phyloP scores from a whole-genome alignment of 2,329 filamentous ascomycete genomes.

The Annulohypoxylon truncatum region DNA sequence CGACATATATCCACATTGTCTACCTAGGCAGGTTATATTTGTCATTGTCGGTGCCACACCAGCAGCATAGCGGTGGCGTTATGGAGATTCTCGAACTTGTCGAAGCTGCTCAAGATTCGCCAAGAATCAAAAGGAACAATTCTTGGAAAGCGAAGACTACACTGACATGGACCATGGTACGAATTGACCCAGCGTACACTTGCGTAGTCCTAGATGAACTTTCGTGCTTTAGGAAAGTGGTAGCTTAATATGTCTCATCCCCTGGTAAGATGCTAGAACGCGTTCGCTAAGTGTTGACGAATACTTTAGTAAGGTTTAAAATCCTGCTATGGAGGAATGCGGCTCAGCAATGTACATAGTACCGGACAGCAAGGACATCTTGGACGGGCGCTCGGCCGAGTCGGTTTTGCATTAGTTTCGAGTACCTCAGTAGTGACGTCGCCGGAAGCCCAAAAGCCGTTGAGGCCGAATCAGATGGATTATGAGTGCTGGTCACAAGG shows the following conservation, averaged over 20 bases:
- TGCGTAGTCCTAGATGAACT: not conserved
- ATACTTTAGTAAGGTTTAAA: not conserved
- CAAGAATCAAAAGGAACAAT: not conserved
- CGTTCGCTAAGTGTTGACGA: not conserved
- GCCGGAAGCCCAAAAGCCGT: not conserved
- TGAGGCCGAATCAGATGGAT: conserved; percentile 17
- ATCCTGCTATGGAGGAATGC: conserved; percentile 5
- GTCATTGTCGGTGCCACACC: not conserved
- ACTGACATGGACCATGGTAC: not conserved
- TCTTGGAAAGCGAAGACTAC: not conserved
- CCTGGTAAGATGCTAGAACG: not conserved
- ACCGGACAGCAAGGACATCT: not conserved
- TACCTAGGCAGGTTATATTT: not conserved
- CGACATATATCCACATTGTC: conserved; percentile 4
- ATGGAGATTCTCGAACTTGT: not conserved
- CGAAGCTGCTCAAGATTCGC: not conserved
- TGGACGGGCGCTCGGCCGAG: not conserved
- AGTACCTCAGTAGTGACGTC: not conserved
- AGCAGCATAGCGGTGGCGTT: not conserved
- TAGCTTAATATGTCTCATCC: conserved; percentile 7
- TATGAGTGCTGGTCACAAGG: not conserved
- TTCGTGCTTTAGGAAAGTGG: not conserved
- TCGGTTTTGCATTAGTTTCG: not conserved
- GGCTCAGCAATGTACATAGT: conserved; percentile 6
- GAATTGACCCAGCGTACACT: not conserved